A percentile compares a stretch with the other conserved stretches of the same genome.
Evolutionary conservation across 768 basidiomycete genomes (phyloP).

Genomic region (Mycena leptocephala): DNA sequence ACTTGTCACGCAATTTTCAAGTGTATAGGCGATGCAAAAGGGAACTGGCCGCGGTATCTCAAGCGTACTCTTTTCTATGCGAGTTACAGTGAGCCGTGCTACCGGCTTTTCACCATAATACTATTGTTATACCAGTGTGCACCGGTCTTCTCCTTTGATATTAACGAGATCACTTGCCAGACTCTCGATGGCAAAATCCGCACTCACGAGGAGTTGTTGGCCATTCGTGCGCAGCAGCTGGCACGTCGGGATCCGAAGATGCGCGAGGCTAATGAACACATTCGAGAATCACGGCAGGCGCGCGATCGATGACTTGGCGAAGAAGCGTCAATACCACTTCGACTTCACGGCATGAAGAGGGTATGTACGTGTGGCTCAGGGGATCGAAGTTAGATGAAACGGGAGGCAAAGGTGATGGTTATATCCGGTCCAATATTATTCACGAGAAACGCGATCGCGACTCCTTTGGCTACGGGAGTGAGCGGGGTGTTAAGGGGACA

Average conservation of each 20-base stretch:
- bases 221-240: conserved; percentile 40
- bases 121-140: conserved; percentile 49
- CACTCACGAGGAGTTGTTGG: conserved; percentile 44
- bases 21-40: conserved; percentile 36
- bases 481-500: conserved; percentile 38
- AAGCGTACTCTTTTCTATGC: conserved; percentile 45
- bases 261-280: conserved; percentile 9
- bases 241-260: conserved; percentile 38
- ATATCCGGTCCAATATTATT: conserved; percentile 51
- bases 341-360: too few relatives aligned
- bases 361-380: conserved; percentile 49
- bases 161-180: conserved; percentile 48
- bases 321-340: too few relatives aligned
- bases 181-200: too few relatives aligned
- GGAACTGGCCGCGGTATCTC: conserved; percentile 46
- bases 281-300: conserved; percentile 18
- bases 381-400: conserved; percentile 49
- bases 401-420: conserved; percentile 47
- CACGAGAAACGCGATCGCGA: conserved; percentile 30
- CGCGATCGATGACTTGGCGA: conserved; percentile 42
- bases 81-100: conserved; percentile 35
- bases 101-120: conserved; percentile 54
- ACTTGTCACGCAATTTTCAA: conserved; percentile 41
- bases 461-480: conserved; percentile 38
- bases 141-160: conserved; percentile 50